These are phyloP conservation scores for Fusarium gaditjirri DNA, from an alignment of 2,329 filamentous ascomycete species.

Conservation along the genomic window DNA sequence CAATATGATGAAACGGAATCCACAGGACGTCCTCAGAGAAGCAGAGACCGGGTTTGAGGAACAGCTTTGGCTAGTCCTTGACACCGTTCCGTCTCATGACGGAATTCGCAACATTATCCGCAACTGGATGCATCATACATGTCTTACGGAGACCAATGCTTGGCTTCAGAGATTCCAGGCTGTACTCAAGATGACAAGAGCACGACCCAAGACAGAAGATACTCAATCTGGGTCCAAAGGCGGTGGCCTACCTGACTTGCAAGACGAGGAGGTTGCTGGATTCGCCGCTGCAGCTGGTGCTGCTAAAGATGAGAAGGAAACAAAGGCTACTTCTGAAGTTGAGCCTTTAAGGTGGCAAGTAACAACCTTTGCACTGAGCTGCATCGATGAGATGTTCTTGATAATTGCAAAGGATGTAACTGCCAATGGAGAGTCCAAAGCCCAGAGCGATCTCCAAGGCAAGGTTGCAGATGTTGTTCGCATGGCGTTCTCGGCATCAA, in stretches of 20 bases:
- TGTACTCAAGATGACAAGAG: constrained; percentile 87
- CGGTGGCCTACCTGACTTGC: constrained; percentile 76
- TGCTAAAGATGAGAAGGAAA: constrained; percentile 66
- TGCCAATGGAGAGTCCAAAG: constrained; percentile 80
- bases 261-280: constrained; percentile 96
- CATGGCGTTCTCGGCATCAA: constrained; percentile 97
- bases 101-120: constrained; percentile 87
- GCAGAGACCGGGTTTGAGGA: constrained; percentile 86
- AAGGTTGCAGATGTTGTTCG: constrained; percentile 92
- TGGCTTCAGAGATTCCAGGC: constrained; percentile 92
- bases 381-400: constrained; percentile 83
- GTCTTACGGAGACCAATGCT: constrained; percentile 78
- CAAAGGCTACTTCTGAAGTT: constrained; percentile 68
- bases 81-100: constrained; percentile 78
- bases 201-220: constrained; percentile 68
- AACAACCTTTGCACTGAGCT: constrained; percentile 90
- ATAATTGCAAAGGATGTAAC: constrained; percentile 83
- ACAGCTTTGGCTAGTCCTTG: constrained; percentile 89
- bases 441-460: constrained; percentile 81
- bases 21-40: constrained; percentile 80
- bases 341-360: constrained; percentile 97
- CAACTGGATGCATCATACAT: constrained; percentile 94
- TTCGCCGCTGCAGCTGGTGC: constrained; percentile 82
- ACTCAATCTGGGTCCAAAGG: constrained; percentile 56
- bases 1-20: constrained; percentile 93